Evolutionary conservation across 2,329 filamentous ascomycete genomes (phyloP), one percentile per base, ranked within the genome.

Genomic region (Venturia oleaginea): DNA sequence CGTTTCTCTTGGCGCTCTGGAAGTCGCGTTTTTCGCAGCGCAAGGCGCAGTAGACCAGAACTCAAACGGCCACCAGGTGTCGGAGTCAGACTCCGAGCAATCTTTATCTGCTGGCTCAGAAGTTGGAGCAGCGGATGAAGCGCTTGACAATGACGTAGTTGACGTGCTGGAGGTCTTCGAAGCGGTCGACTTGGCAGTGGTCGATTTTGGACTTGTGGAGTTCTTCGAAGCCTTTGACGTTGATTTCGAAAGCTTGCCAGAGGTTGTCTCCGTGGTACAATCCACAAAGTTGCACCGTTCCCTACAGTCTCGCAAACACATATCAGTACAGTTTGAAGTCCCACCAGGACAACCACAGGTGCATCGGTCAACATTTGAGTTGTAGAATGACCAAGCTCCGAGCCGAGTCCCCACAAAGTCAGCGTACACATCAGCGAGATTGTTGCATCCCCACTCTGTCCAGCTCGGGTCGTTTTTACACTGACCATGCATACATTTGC

Each of bases 291-390:
- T 51, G 22, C 61, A 62, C n/a, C 61, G 22, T 19, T 51, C 43
- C n/a, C 17, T 32, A 34, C 62, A 64, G 32, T 64, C 51, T 27
- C 11, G 32, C 51, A 64, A n/a, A n/a, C 62, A 64, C 15, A 64
- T 57, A 43, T 64, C 51, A 38, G 38, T 51, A 11, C 62, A 64
- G n/a, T 64, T 51, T 5, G 15, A 24, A 15, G 62, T 64, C 10
- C 51, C 51, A 17, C 2, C 48, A 7, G 62, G 62, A 59, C 62
- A 64, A 3, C 46, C 22, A 27, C 62, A 64, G 22, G 30, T 46
- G 24, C 62, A 64, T 19, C 62, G 43, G 11, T 64, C 62, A 19
- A 19, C 2, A n/a, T 43, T 64, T 3, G 62, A 55, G 30, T 38
- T 42, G 40, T n/a, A 10, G 30, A 64, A 64, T 4, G 27, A 37